Percentiles rank a stretch among this genome's conserved stretches.
Evolutionary conservation across 2,329 filamentous ascomycete species (phyloP).

Genomic region (Claviceps monticola): DNA sequence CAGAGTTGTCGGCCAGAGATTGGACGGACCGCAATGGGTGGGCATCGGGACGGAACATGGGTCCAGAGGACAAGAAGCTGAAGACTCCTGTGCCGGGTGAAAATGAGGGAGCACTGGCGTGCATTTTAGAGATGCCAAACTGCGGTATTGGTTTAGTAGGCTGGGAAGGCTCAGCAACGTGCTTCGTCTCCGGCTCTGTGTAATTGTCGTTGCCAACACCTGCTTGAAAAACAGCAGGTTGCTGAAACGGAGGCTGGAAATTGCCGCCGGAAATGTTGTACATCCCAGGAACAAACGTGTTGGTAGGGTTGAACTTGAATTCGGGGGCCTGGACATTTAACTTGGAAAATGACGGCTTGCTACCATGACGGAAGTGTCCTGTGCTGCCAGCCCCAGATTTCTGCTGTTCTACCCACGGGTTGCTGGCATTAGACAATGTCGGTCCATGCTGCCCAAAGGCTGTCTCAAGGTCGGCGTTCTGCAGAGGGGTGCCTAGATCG

Average conservation of each 20-base stretch:
- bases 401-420: slow-evolving; percentile 48
- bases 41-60: slow-evolving; percentile 62
- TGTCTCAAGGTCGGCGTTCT: slow-evolving; percentile 32
- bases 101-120: slow-evolving; percentile 57
- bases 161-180: slow-evolving; percentile 7
- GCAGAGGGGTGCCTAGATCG: slow-evolving; percentile 51
- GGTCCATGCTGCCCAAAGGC: slow-evolving; percentile 36
- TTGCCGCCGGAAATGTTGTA: slow-evolving; percentile 33
- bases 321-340: slow-evolving; percentile 83
- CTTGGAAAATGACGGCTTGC: slow-evolving; percentile 59
- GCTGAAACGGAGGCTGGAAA: slow-evolving; percentile 33
- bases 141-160: slow-evolving; percentile 15
- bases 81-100: slow-evolving; percentile 52
- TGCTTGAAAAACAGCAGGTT: slow-evolving; percentile 31
- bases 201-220: slow-evolving; percentile 8
- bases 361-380: slow-evolving; percentile 40
- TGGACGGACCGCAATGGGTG: slow-evolving; percentile 58
- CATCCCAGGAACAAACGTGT: slow-evolving; percentile 32
- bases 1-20: slow-evolving; percentile 28
- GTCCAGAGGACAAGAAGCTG: slow-evolving; percentile 52
- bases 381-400: slow-evolving; percentile 24
- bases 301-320: slow-evolving; percentile 60
- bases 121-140: slow-evolving; percentile 39
- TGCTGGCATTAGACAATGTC: slow-evolving; percentile 42
- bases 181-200: not conserved